Base-by-base conservation (phyloP, 129 eudicot species). In the Pittosporum tobira region DNA sequence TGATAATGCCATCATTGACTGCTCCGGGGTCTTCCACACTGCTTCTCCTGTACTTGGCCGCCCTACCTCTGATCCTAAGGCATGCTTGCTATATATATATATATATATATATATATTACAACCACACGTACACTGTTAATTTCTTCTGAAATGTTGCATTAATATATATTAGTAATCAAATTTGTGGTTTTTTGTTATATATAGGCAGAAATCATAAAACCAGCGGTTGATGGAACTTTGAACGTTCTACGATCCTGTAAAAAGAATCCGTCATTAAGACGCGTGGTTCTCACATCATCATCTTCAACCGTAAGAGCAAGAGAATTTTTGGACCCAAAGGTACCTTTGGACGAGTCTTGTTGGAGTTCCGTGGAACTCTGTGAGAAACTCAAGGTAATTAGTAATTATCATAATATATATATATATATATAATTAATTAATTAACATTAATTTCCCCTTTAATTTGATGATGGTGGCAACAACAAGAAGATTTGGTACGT, bases 251-350 rank as follows among this genome's bases (percentile, higher is more conserved):
- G 87, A 16, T 91, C 98, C 9, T 91, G 98, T 73, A 86, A 78
- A 70, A 86, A 68, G 68, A 91, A 81, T 56, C 88, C 94, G 20
- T 76, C 83, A 5, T 38, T 90, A 47, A 71, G 65, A 65, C 95
- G 98, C 2, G 94, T 90, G 64, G 90, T 90, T 72, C 76, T 90
- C 69, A 86, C 96, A 29, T 91, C 98, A 7, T 91, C 98, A 6
- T 86, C 98, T 40, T 86, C 98, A 26, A 81, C 96, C 4, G 73
- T 83, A 21, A 78, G 98, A 61, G 80, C 72, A n/a, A 80, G 84
- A 76, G 78, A 69, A 5, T 75, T 78, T 59, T 51, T 75, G 11
- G 84, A 75, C 49, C 74, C 83, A 0, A 22, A 65, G 15, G 67
- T 64, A 38, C 74, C 88, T 34, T 40, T 86, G 71, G 96, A 86